Evolutionary conservation across 805 yeast species (phyloP).

Genomic region (Kuraishia floccosa): DNA sequence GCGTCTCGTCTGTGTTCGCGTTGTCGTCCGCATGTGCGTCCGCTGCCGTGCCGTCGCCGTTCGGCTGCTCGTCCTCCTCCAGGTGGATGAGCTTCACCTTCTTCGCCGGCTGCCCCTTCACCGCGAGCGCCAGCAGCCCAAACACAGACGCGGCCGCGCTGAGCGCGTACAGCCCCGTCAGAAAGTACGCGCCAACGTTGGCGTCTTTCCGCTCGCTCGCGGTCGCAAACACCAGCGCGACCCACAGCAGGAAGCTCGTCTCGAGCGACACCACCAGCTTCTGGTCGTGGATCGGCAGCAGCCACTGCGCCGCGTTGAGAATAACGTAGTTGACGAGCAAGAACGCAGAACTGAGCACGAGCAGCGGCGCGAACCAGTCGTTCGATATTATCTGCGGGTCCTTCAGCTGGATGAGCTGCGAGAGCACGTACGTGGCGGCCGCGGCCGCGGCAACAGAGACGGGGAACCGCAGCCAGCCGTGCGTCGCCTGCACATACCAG

Average conservation of each 20-base stretch:
- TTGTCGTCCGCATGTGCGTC: slow-evolving; percentile 1
- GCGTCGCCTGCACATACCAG: slow-evolving; percentile 31
- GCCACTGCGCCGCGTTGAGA: slow-evolving; percentile 32
- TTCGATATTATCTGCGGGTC: slow-evolving; percentile 44
- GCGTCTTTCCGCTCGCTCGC: slow-evolving; percentile 32
- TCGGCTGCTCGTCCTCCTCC: slow-evolving; percentile 5
- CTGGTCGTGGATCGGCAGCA: slow-evolving; percentile 43
- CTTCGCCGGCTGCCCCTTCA: slow-evolving; percentile 11
- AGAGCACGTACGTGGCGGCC: slow-evolving; percentile 20
- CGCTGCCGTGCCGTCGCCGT: slow-evolving; percentile 5
- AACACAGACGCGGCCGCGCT: slow-evolving; percentile 34
- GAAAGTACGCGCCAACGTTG: slow-evolving; percentile 41
- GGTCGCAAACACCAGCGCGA: slow-evolving; percentile 36
- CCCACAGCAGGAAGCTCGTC: slow-evolving; percentile 47
- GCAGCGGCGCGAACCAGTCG: slow-evolving; percentile 34
- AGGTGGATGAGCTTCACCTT: background rate
- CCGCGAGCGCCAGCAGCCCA: slow-evolving; percentile 40
- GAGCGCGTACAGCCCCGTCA: slow-evolving; percentile 33
- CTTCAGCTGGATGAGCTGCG: slow-evolving; percentile 25
- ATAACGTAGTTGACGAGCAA: slow-evolving; percentile 45
- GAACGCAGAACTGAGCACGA: slow-evolving; percentile 34
- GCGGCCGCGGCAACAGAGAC: slow-evolving; percentile 37
- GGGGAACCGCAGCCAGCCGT: slow-evolving; percentile 48
- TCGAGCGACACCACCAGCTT: slow-evolving; percentile 49
- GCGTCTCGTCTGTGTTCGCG: background rate